phyloP scores from a whole-genome alignment of 208 protist species.

The Balamuthia mandrillaris region DNA sequence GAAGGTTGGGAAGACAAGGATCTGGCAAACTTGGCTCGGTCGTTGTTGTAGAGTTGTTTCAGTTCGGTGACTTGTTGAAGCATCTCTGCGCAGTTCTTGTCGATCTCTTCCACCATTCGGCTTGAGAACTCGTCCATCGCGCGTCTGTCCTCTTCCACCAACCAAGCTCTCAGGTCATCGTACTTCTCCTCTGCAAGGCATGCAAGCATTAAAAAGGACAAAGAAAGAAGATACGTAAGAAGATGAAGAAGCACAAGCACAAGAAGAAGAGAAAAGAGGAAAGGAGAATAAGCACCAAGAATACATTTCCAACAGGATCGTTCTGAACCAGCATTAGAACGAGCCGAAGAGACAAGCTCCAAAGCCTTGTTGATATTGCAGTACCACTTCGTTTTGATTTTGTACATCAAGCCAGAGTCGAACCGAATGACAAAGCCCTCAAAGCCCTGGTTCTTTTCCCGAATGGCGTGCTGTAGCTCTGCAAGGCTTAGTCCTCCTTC shows the following conservation, averaged over 20 bases:
- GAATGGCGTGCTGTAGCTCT: slow-evolving; percentile 10
- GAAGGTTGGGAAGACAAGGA: too few species aligned
- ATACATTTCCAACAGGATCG: neutral
- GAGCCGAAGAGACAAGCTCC: neutral
- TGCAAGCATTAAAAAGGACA: neutral
- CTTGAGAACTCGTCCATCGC: neutral
- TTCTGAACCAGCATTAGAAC: neutral
- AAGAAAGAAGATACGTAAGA: too few species aligned
- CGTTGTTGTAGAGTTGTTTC: too few species aligned
- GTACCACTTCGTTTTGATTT: slow-evolving; percentile 16
- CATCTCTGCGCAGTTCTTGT: neutral
- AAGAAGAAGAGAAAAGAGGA: neutral
- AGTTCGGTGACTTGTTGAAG: too few species aligned
- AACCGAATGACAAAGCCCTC: slow-evolving; percentile 23
- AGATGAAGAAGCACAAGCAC: too few species aligned
- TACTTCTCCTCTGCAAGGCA: neutral
- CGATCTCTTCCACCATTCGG: neutral
- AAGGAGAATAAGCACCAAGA: neutral
- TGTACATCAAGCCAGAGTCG: slow-evolving; percentile 13
- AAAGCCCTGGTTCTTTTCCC: slow-evolving; percentile 13
- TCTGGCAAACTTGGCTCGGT: too few species aligned
- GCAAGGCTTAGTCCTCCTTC: neutral
- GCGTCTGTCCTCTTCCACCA: neutral
- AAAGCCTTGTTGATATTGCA: neutral
- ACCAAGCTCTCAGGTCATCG: neutral